These are phyloP conservation scores for Kuraishia ogatae DNA, from an alignment of 805 yeast species.

Conservation along the genomic window DNA sequence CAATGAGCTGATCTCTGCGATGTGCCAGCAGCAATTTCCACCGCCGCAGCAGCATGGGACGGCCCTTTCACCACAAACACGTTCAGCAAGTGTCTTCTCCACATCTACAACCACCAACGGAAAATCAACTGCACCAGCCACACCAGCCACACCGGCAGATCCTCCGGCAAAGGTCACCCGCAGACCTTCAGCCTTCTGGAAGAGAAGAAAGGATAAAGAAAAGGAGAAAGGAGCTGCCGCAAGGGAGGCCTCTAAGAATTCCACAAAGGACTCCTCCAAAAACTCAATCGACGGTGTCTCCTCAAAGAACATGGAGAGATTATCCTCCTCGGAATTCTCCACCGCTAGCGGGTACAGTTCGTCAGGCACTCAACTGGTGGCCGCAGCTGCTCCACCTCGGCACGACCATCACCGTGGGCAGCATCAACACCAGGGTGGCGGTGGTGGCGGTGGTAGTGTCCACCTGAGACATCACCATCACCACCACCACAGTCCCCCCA, in stretches of 20 bases:
- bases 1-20: neutral
- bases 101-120: too few relatives aligned
- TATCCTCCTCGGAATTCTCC: neutral
- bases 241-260: too few relatives aligned
- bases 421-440: too few relatives aligned
- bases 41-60: neutral
- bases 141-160: neutral
- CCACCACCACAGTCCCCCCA: neutral
- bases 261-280: too few relatives aligned
- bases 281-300: too few relatives aligned
- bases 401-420: too few relatives aligned
- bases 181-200: conserved; percentile 14
- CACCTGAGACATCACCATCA: neutral
- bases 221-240: too few relatives aligned
- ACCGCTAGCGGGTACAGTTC: too few relatives aligned
- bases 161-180: neutral
- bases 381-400: neutral
- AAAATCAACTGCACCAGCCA: too few relatives aligned
- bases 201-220: conserved; percentile 8
- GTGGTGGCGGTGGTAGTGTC: too few relatives aligned
- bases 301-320: neutral
- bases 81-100: neutral
- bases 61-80: neutral
- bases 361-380: neutral
- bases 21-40: neutral